Base-by-base conservation (phyloP, 164 flowering plant species). In the Liriodendron chinense region DNA sequence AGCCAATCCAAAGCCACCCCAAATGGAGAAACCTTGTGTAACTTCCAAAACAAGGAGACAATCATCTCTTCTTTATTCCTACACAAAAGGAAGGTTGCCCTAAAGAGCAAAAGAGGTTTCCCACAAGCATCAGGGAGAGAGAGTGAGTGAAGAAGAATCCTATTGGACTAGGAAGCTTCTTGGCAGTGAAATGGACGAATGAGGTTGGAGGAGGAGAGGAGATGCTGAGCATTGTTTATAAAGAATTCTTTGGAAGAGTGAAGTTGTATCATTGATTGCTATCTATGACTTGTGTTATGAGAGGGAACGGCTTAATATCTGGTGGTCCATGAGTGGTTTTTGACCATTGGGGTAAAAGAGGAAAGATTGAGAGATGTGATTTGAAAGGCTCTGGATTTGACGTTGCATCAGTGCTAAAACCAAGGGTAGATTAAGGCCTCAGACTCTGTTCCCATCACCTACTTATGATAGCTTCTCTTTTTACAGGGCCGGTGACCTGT, bases 101-200 rank as follows among this genome's bases (percentile, higher is more conserved):
- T 16, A 77, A 77, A 66, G n/a, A 61, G 50, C 43, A 47, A 43
- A 26, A 22, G 16, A 62, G 12, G 43, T 34, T 34, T 34, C 43
- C 43, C 43, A 34, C 72, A 53, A 10, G 59, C 59, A 53, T 59
- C 13, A 7, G 34, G 64, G 16, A 14, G 8, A 8, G 23, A 26
- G 25, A 47, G 74, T 57, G 49, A 47, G 61, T 47, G 77, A 66
- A 68, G 73, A 56, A 70, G 79, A 71, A 61, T 34, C 14, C 68
- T 9, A 80, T 67, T 79, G 78, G 76, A 65, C 73, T 63, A 12
- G 20, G 14, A 63, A 57, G 65, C 6, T 7, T 3, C 48, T 68
- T 57, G 78, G 76, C 75, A 72, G 76, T 62, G 25, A 21, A 34
- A 59, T 68, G 72, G 74, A 71, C 77, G 77, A 77, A 74, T 76